Percentiles rank a stretch among this genome's conserved stretches.
These are phyloP conservation scores for Solanum gandarillasii DNA, from an alignment of 257 asterid species.

Conservation along the genomic window DNA sequence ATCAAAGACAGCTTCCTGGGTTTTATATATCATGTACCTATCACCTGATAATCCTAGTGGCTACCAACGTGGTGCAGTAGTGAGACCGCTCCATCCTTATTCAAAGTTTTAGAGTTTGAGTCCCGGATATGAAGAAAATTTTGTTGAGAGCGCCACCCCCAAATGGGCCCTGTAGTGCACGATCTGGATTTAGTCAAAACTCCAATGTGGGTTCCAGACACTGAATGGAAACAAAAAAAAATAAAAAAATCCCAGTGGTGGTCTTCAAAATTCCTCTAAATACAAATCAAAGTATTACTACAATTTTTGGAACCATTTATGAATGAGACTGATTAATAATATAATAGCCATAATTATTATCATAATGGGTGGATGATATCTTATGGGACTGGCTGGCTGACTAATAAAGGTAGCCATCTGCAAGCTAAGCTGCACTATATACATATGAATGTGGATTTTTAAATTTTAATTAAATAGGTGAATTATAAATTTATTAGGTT, in stretches of 20 bases:
- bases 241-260: not conserved
- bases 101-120: not conserved
- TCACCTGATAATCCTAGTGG: not conserved
- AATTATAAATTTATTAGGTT: not conserved
- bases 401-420: not conserved
- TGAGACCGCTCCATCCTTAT: not conserved
- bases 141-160: not conserved
- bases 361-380: not conserved
- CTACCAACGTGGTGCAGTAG: not conserved
- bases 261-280: not conserved
- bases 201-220: too few species aligned
- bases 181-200: too few species aligned
- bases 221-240: too few species aligned
- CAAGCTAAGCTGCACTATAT: not conserved
- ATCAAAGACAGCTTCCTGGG: not conserved
- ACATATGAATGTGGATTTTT: not conserved
- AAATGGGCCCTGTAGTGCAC: too few species aligned
- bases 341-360: not conserved
- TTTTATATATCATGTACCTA: not conserved
- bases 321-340: not conserved
- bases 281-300: not conserved
- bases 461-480: not conserved
- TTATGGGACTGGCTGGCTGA: not conserved
- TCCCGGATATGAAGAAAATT: not conserved
- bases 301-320: not conserved